Evolutionary conservation across 148 eudicot genomes (phyloP), one percentile per base, ranked within the genome.

Genomic region (Nepenthes gracilis): DNA sequence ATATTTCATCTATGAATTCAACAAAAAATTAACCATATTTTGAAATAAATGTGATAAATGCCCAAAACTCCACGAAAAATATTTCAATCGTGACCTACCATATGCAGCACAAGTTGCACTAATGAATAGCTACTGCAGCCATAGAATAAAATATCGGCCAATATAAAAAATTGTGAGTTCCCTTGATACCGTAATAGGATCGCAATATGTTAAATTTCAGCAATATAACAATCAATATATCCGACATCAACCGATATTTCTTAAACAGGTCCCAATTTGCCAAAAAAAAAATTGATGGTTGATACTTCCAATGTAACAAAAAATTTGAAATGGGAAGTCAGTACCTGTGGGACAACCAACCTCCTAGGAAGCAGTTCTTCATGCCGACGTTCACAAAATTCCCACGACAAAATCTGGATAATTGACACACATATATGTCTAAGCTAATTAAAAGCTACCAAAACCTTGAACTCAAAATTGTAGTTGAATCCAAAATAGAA

Each of bases 341-440:
- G 6, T 45, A 92, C 98, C 96, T 92, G 98, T 11, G 98, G 98
- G 62, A 84, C 81, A 63, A 92, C 58, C 70, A 84, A 77, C 67
- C 94, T 82, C 52, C 98, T 78, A 68, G 98, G 90, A 62, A 92
- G 85, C 49, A 88, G 86, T 77, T 92, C 98, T 70, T 92, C 98
- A 66, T 92, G 98, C 51, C 90, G 88, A 56, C 88, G 77, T 14
- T 96, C 98, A 77, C 98, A 92, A 75, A 92, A 92, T 60, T 92
- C 98, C 98, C 98, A 92, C 9, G 96, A 92, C 74, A 90, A 85
- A 74, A 92, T 92, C 98, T 92, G 64, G 53, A 65, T 51, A 59
- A 35, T 38, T 34, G 35, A 45, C 12, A 12, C 5, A 58, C 47
- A 60, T 2, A 34, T 54, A 43, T 38, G 63, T 66, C 57, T 47